These are phyloP conservation scores for Amanita pseudoporphyria DNA, from an alignment of 768 basidiomycete genomes.

Conservation along the genomic window DNA sequence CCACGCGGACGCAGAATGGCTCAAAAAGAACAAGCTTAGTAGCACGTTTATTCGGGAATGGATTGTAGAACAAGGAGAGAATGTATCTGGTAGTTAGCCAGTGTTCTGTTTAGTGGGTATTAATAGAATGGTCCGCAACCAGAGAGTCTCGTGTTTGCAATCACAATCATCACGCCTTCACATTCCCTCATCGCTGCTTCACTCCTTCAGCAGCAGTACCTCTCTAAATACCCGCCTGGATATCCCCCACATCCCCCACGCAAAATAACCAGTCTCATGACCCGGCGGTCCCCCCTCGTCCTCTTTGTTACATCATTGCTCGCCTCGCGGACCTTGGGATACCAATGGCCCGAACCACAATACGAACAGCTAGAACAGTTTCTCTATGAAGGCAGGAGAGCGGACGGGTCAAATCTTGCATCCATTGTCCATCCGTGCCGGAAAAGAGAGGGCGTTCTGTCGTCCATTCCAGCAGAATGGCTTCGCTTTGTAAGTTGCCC, in stretches of 20 bases:
- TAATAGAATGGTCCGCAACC: not conserved
- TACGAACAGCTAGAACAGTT: conserved; percentile 27
- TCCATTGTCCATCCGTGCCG: conserved; percentile 21
- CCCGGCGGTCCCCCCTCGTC: not conserved
- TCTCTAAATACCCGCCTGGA: not conserved
- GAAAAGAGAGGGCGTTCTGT: conserved; percentile 17
- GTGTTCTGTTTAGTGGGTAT: not conserved
- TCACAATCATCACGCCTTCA: not conserved
- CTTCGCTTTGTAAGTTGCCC: conserved; percentile 24
- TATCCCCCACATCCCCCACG: no score
- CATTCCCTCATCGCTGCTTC: conserved; percentile 1
- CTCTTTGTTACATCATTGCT: conserved; percentile 1
- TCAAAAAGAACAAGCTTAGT: conserved; percentile 85
- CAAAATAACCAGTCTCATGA: not conserved
- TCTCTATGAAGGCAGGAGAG: conserved; percentile 25
- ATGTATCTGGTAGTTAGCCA: not conserved
- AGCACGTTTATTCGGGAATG: conserved; percentile 89
- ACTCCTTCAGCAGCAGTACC: conserved; percentile 5
- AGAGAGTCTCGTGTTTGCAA: no score
- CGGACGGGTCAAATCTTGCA: conserved; percentile 22
- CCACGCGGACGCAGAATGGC: conserved; percentile 52
- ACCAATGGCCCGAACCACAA: conserved; percentile 25
- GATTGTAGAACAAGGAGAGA: conserved; percentile 39
- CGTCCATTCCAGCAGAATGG: conserved; percentile 31
- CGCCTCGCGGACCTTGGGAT: conserved; percentile 1